Evolutionary conservation across 805 yeast species (phyloP), one percentile per base, ranked within the genome.

Genomic region (Starmerella lactis-condensi): DNA sequence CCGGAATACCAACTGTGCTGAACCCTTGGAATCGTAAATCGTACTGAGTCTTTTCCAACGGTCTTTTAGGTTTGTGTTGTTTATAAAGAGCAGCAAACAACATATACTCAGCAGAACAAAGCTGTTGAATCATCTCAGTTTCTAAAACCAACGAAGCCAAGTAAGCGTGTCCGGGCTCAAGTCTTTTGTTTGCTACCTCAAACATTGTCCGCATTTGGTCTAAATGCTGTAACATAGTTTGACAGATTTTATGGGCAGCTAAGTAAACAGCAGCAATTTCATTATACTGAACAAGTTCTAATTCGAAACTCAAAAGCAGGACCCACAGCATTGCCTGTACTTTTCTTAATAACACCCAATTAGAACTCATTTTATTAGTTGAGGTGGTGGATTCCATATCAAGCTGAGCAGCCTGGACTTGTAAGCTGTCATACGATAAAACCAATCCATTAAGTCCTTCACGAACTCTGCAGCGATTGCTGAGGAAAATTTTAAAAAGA

Each of bases 381-480:
- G 13, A 16, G 15, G 28, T 24, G 16, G 17, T 17, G n/a, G 19
- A 11, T 5, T 57, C 59, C 11, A 61, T 40, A 47, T 81, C 95
- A 22, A 72, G 58, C 4, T 58, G 52, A 44, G 79, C 92, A 32
- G 75, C 62, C 24, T 64, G 63, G 7, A 76, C 89, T 46, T 85
- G 95, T 20, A 78, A 55, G 2, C 81, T 63, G 51, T 85, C 95
- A 75, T 85, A 78, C 3, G 63, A 41, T 28, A 64, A 44, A 33
- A 70, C 46, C 45, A 64, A 57, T 45, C 72, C 58, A 39, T 72
- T 57, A 44, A 74, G 54, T 39, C 75, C 67, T 48, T 79, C 93
- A 39, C 94, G 67, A 46, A 79, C 82, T 34, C 93, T 63, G 30
- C 91, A 69, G 22, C 81, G 71, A 45, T 85, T 85, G 49, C 72